Evolutionary conservation across 202 grass and related monocot species (phyloP).

Genomic region (Dendrocalamus latiflorus): DNA sequence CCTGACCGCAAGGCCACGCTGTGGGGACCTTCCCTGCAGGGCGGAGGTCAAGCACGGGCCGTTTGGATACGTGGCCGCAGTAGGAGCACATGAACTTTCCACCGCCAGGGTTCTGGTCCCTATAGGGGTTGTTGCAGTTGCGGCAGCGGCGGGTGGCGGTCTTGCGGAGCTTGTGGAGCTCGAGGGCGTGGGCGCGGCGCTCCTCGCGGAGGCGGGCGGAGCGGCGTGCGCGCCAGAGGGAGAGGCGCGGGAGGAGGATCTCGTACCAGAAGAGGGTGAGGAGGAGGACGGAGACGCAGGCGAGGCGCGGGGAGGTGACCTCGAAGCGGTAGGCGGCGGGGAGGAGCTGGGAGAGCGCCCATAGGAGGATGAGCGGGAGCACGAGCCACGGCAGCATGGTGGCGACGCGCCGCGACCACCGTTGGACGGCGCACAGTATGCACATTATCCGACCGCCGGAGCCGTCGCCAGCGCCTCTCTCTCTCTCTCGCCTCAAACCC

Average conservation of each 20-base stretch:
- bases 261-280: conserved; percentile 98
- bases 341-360: conserved; percentile 82
- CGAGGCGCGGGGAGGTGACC: conserved; percentile 88
- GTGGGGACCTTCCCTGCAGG: conserved; percentile 30
- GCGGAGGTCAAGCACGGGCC: conserved; percentile 70
- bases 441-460: conserved; percentile 68
- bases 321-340: conserved; percentile 79
- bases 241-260: conserved; percentile 75
- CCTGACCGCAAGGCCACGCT: conserved; percentile 67
- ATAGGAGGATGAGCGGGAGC: conserved; percentile 77
- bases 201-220: conserved; percentile 74
- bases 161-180: conserved; percentile 92
- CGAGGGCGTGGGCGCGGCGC: conserved; percentile 57
- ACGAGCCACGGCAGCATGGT: conserved; percentile 92
- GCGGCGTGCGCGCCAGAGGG: conserved; percentile 74
- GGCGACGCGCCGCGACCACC: conserved; percentile 93
- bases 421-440: conserved; percentile 91
- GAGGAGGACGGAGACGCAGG: conserved; percentile 84
- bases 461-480: conserved; percentile 39
- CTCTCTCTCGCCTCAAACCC: background rate
- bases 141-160: conserved; percentile 81
- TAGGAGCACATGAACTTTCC: conserved; percentile 96
- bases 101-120: conserved; percentile 89
- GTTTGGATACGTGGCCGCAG: conserved; percentile 83
- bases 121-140: conserved; percentile 83